phyloP scores from a whole-genome alignment of 805 yeast species.

The Candida lessepsii region DNA sequence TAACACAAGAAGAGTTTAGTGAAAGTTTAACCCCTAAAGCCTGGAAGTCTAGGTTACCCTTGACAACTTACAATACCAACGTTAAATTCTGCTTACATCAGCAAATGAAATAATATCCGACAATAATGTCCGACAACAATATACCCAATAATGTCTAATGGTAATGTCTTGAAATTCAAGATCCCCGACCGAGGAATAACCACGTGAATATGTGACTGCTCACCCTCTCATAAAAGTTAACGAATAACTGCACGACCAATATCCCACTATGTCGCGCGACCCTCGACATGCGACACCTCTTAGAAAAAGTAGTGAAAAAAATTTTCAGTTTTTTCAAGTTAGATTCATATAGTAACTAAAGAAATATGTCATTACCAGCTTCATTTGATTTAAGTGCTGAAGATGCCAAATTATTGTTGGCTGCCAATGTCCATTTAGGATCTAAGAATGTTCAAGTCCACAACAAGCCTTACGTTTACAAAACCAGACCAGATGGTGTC shows the following conservation, averaged over 20 bases:
- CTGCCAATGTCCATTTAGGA: conserved; percentile 99
- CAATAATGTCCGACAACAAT: too few relatives aligned
- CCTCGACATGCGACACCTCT: conserved; percentile 3
- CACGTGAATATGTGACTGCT: conserved; percentile 1
- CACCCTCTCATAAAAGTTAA: not conserved
- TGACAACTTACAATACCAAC: too few relatives aligned
- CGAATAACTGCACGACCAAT: not conserved
- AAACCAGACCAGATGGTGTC: conserved; percentile 99
- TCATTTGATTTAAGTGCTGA: conserved; percentile 92
- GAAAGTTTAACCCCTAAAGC: too few relatives aligned
- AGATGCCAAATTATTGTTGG: conserved; percentile 98
- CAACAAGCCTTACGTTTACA: conserved; percentile 95
- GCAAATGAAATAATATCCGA: too few relatives aligned
- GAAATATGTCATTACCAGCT: conserved; percentile 75
- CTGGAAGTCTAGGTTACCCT: too few relatives aligned
- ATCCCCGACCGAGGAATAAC: not conserved
- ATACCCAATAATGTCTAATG: too few relatives aligned
- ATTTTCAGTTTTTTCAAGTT: conserved; percentile 8
- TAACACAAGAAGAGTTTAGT: too few relatives aligned
- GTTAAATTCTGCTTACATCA: too few relatives aligned
- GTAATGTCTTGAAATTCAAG: too few relatives aligned
- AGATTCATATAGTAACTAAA: conserved; percentile 7
- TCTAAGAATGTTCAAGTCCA: conserved; percentile 99
- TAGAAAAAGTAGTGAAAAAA: conserved; percentile 6
- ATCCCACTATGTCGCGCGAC: not conserved